Conservation (phyloP, 805 yeast genomes). For the Teunomyces lycoperdinae region DNA sequence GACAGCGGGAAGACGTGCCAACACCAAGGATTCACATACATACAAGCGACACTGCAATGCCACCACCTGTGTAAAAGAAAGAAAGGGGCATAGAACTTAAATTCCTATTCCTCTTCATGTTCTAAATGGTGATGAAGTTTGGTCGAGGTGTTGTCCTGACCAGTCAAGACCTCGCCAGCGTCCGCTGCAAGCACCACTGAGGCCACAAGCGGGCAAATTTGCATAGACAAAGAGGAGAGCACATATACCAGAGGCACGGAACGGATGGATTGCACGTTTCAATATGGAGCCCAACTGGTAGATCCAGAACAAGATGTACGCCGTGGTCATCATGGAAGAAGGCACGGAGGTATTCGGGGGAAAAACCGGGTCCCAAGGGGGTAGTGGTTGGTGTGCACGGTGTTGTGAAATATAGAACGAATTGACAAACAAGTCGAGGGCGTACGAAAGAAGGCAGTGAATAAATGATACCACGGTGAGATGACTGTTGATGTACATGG, state of each 20-base stretch:
- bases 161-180: constrained; percentile 50
- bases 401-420: constrained; percentile 49
- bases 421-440: constrained; percentile 32
- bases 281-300: constrained; percentile 55
- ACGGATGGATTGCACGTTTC: constrained; percentile 49
- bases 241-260: constrained; percentile 44
- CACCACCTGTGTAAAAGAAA: constrained; percentile 55
- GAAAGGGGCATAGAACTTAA: constrained; percentile 39
- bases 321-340: constrained; percentile 44
- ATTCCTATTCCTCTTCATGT: constrained; percentile 22
- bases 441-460: constrained; percentile 44
- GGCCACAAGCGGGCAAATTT: constrained; percentile 55
- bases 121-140: constrained; percentile 9
- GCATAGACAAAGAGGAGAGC: constrained; percentile 46
- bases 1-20: constrained; percentile 41
- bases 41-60: constrained; percentile 45
- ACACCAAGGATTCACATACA: constrained; percentile 39
- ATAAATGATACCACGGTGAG: constrained; percentile 48
- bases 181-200: constrained; percentile 56
- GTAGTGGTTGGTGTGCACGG: constrained; percentile 48
- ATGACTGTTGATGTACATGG: constrained; percentile 52
- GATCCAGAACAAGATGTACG: constrained; percentile 51
- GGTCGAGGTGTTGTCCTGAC: constrained; percentile 18
- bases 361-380: constrained; percentile 49
- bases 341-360: constrained; percentile 45